These are phyloP conservation scores for Sarocladiaceae sp. DNA, from an alignment of 2,329 filamentous ascomycete species.

Conservation along the genomic window DNA sequence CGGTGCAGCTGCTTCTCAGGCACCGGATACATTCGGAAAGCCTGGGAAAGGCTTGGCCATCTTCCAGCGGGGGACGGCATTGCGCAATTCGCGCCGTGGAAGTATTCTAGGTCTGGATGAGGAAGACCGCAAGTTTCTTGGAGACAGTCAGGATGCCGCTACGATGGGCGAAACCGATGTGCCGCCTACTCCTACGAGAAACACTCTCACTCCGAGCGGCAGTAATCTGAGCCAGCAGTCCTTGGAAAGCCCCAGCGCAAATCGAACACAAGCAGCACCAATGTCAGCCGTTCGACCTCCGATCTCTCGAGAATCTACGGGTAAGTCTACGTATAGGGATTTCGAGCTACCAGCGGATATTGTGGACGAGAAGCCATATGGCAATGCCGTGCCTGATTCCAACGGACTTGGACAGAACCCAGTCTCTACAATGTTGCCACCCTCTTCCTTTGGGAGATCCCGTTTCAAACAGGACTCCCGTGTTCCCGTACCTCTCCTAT, in stretches of 20 bases:
- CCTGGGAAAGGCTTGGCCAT: slow-evolving; percentile 61
- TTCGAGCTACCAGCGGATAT: slow-evolving; percentile 12
- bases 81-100: slow-evolving; percentile 44
- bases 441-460: slow-evolving; percentile 31
- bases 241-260: slow-evolving; percentile 44
- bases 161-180: slow-evolving; percentile 51
- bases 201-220: slow-evolving; percentile 40
- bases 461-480: slow-evolving; percentile 24
- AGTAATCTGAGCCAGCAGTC: slow-evolving; percentile 32
- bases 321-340: slow-evolving; percentile 37
- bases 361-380: slow-evolving; percentile 14
- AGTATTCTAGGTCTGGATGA: slow-evolving; percentile 83
- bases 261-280: slow-evolving; percentile 34
- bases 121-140: slow-evolving; percentile 49
- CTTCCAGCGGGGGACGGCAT: slow-evolving; percentile 54
- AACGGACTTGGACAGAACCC: slow-evolving; percentile 28
- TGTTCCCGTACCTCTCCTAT: slow-evolving; percentile 28
- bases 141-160: slow-evolving; percentile 22
- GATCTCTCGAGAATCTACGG: slow-evolving; percentile 33
- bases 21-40: slow-evolving; percentile 46
- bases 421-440: slow-evolving; percentile 26
- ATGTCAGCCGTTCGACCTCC: slow-evolving; percentile 36
- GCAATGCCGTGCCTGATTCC: slow-evolving; percentile 21
- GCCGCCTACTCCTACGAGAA: slow-evolving; percentile 93
- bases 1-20: slow-evolving; percentile 49